Conservation (phyloP, 1,139 yeast species). For the Kurtzmaniella quercitrusa region DNA sequence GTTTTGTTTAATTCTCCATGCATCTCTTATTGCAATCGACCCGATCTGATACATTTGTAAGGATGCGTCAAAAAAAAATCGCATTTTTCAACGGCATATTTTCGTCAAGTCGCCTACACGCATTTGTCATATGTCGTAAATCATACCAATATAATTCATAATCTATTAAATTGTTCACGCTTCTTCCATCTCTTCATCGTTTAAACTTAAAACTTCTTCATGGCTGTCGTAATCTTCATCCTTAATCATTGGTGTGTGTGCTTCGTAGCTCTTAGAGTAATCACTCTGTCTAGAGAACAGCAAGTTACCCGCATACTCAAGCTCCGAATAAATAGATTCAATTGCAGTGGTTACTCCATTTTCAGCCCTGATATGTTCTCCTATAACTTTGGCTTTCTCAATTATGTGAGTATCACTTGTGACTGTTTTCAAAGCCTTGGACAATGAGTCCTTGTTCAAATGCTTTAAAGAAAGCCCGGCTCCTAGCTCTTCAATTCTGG, state of each 20-base stretch:
- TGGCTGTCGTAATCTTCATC: constrained; percentile 16
- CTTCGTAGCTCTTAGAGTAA: constrained; percentile 17
- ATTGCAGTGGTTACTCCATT: constrained; percentile 80
- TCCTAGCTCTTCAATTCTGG: constrained; percentile 82
- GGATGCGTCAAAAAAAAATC: too few species aligned
- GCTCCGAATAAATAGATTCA: constrained; percentile 67
- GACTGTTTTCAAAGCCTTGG: constrained; percentile 65
- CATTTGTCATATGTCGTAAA: too few species aligned
- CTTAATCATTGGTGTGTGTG: constrained; percentile 20
- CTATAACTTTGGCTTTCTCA: constrained; percentile 59
- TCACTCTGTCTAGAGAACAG: constrained; percentile 29
- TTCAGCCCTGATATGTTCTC: constrained; percentile 61
- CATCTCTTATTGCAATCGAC: too few species aligned
- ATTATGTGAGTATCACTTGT: constrained; percentile 65
- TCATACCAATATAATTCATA: too few species aligned
- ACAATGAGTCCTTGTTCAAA: constrained; percentile 58
- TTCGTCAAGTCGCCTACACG: too few species aligned
- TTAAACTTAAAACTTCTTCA: constrained; percentile 8
- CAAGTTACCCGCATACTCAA: constrained; percentile 68
- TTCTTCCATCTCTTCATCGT: constrained; percentile 12
- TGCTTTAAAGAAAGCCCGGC: constrained; percentile 75
- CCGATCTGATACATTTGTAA: too few species aligned
- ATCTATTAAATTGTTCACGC: too few species aligned
- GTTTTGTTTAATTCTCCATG: too few species aligned
- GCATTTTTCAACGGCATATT: too few species aligned